phyloP scores from a whole-genome alignment of 2,329 filamentous ascomycete genomes.

The Exophiala sideris region DNA sequence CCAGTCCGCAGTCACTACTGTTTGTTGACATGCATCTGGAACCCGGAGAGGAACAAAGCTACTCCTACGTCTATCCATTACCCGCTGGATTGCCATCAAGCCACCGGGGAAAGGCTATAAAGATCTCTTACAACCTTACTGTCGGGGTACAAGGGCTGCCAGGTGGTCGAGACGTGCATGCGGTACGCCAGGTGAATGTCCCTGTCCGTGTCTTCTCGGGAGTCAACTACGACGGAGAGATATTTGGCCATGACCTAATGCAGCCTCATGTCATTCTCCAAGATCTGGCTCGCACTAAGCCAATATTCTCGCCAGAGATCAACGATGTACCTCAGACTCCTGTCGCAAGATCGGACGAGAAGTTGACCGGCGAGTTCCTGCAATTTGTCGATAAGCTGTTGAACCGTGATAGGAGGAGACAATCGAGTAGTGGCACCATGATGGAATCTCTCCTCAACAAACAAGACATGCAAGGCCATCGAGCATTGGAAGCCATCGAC shows the following conservation, averaged over 20 bases:
- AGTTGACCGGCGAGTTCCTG: constrained; percentile 58
- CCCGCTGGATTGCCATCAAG: constrained; percentile 87
- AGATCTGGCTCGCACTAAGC: constrained; percentile 70
- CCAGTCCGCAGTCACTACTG: constrained; percentile 89
- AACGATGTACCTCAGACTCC: constrained; percentile 40
- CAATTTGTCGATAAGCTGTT: constrained; percentile 26
- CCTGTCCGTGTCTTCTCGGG: constrained; percentile 92
- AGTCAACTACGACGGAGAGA: constrained; percentile 82
- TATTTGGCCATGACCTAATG: constrained; percentile 91
- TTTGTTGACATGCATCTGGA: constrained; percentile 88
- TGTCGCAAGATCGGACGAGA: constrained; percentile 54
- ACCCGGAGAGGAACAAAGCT: constrained; percentile 84
- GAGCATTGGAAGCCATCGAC: constrained; percentile 82
- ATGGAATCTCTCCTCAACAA: constrained; percentile 10
- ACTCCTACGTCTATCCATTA: constrained; percentile 79
- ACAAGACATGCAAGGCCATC: constrained; percentile 37
- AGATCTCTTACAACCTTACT: constrained; percentile 85
- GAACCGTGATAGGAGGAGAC: constrained; percentile 24
- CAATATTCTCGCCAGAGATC: constrained; percentile 42
- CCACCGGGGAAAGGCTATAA: constrained; percentile 86
- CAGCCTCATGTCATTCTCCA: constrained; percentile 84
- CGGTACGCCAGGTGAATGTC: constrained; percentile 84
- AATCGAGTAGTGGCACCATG: constrained; percentile 27
- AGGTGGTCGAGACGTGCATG: constrained; percentile 69
- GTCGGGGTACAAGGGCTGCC: constrained; percentile 88